Evolutionary conservation across 345 rosid species (phyloP), one percentile per base, ranked within the genome.

Genomic region (Camelina neglecta): DNA sequence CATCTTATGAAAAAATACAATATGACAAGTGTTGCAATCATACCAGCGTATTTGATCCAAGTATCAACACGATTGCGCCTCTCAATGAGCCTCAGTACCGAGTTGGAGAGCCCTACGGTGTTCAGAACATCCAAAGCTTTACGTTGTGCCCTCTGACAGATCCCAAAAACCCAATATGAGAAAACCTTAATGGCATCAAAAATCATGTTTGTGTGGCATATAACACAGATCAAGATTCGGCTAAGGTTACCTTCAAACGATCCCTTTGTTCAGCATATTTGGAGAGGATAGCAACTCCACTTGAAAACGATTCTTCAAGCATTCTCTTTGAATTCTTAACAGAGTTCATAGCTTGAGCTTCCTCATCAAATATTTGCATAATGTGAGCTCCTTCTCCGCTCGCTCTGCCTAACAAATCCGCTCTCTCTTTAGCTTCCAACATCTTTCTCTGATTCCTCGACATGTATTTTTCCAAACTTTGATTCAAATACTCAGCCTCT

Each of bases 241-340:
- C 4, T 41, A 11, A 0, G 13, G 16, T 13, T 83, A 92, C 98
- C 97, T 94, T 94, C 68, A 94, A 77, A 55, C 87, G 96, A 63
- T 94, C 96, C 70, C 97, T 85, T 83, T 94, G 98, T 76, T 92
- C 92, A 0, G 97, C 85, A 77, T 95, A 92, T 60, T 89, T 95
- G 49, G 90, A 71, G 58, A 95, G 96, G 48, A 92, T 89, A 18
- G 97, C 93, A 20, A 90, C 81, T 50, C 97, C 99, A 16, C 90
- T 89, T 6, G 91, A 81, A 72, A 80, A 86, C 0, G 99, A 87
- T 53, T 95, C 97, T 85, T 90, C 89, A 15, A 92, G 72, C 96
- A 92, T 88, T 68, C 91, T 83, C 31, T 89, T 89, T 1, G 99
- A 90, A 71, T 90, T 95, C 61, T 81, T 85, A 5, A 93, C 97